Percentiles rank a stretch among this genome's conserved stretches.
Conservation (phyloP, 2,329 filamentous ascomycete genomes). For the Aureobasidium subglaciale region DNA sequence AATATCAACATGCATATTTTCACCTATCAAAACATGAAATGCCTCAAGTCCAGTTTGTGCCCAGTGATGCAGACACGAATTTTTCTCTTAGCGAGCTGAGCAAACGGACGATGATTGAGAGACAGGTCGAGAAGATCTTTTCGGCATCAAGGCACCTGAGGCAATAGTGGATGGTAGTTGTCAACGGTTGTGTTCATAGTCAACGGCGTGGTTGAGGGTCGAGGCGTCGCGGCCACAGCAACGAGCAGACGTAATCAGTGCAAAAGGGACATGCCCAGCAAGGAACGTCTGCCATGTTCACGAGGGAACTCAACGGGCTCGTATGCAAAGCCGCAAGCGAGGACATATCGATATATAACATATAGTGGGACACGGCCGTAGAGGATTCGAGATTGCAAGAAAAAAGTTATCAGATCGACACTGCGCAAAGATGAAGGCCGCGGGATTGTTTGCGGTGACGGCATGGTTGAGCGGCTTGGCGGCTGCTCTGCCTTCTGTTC, state of each 20-base stretch:
- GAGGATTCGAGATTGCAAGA: neutral
- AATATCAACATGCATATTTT: no score
- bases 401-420: no score
- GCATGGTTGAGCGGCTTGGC: neutral
- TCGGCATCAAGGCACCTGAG: neutral
- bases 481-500: neutral
- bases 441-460: neutral
- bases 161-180: neutral
- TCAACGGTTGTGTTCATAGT: neutral
- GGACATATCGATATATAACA: neutral
- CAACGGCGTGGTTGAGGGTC: neutral
- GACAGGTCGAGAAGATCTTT: neutral
- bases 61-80: no score
- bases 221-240: neutral
- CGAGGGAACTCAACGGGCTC: neutral
- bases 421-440: neutral
- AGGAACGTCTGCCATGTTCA: no score
- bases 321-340: neutral
- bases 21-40: no score
- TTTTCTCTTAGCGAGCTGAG: neutral
- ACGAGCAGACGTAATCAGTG: neutral
- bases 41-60: no score
- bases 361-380: neutral
- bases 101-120: neutral
- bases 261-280: neutral